Evolutionary conservation across 345 rosid genomes (phyloP).

Genomic region (Citrus cavaleriei): DNA sequence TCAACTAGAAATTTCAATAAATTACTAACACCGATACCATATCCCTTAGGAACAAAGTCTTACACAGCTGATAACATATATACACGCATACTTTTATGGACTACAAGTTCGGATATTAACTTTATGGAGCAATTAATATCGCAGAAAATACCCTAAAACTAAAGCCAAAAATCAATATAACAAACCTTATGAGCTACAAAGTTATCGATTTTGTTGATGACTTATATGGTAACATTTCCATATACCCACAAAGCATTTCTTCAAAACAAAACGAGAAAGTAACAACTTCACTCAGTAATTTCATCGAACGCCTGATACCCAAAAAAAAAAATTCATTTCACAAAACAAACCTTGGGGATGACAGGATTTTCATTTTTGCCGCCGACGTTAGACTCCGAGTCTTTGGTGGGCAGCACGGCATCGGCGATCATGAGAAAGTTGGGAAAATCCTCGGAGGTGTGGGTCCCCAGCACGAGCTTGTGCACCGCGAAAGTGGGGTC

Average conservation of each 20-base stretch:
- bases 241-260: constrained; percentile 12
- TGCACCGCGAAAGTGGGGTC: constrained; percentile 60
- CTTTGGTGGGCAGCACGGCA: constrained; percentile 53
- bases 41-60: not conserved
- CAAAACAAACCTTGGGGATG: constrained; percentile 48
- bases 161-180: too few relatives aligned
- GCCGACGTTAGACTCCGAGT: constrained; percentile 34
- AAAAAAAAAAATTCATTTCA: not conserved
- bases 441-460: constrained; percentile 67
- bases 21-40: not conserved
- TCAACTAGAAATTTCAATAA: not conserved
- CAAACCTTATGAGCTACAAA: not conserved
- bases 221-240: not conserved
- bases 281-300: constrained; percentile 9
- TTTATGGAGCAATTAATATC: constrained; percentile 18
- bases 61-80: not conserved
- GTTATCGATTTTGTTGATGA: too few relatives aligned
- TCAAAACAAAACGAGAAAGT: too few relatives aligned
- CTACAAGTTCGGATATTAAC: constrained; percentile 3
- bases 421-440: constrained; percentile 84
- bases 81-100: not conserved
- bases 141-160: not conserved
- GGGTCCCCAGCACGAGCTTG: constrained; percentile 77
- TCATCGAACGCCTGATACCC: constrained; percentile 38
- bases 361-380: constrained; percentile 36